Evolutionary conservation across 2,329 filamentous ascomycete genomes (phyloP).

Genomic region (Cladophialophora yegresii): DNA sequence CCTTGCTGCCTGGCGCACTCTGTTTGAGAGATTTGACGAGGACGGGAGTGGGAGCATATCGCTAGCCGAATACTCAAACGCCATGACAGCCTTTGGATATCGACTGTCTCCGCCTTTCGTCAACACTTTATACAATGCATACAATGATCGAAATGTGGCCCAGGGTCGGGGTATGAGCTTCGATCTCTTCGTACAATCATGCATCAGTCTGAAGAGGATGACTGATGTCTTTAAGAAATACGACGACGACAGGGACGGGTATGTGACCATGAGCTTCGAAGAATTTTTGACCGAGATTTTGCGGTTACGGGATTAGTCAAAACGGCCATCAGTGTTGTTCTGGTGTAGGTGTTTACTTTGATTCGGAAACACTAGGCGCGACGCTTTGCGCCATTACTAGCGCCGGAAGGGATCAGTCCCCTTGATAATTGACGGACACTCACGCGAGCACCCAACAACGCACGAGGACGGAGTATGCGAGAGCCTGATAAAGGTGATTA

Average conservation of each 20-base stretch:
- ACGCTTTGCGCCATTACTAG: not conserved
- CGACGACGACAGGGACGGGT: slow-evolving; percentile 93
- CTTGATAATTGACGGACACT: not conserved
- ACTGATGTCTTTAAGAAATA: slow-evolving; percentile 99
- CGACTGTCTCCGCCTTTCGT: slow-evolving; percentile 82
- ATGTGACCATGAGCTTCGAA: slow-evolving; percentile 80
- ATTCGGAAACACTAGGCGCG: not conserved
- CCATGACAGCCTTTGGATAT: slow-evolving; percentile 90
- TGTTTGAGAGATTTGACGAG: slow-evolving; percentile 93
- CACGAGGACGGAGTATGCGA: not conserved
- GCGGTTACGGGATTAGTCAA: slow-evolving; percentile 33
- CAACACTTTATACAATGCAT: slow-evolving; percentile 79
- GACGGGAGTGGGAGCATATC: slow-evolving; percentile 86
- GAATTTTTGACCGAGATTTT: slow-evolving; percentile 65
- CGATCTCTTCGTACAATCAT: slow-evolving; percentile 95
- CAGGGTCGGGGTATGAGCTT: slow-evolving; percentile 76
- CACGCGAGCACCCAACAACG: not conserved
- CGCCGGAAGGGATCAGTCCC: not conserved
- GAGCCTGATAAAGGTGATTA: not conserved
- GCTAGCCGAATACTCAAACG: slow-evolving; percentile 82
- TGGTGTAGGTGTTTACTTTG: not conserved
- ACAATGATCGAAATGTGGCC: slow-evolving; percentile 58
- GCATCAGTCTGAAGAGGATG: slow-evolving; percentile 96
- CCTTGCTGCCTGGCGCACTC: slow-evolving; percentile 85
- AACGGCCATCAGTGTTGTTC: not conserved